Base-by-base conservation (phyloP, 2,329 filamentous ascomycete species). In the Talaromyces atroroseus region DNA sequence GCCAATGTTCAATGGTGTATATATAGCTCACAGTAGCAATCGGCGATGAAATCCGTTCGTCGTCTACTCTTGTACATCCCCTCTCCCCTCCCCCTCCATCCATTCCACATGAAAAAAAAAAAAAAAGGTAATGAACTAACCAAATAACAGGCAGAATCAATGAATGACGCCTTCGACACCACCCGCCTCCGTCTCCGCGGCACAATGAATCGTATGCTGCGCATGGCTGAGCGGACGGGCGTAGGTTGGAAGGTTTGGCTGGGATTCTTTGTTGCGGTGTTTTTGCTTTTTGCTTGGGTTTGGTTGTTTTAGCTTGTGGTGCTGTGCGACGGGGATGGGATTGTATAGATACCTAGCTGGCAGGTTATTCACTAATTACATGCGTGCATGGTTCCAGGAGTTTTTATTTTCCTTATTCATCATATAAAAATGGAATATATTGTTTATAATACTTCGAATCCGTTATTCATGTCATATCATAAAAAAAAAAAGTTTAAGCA, bases 181-280 rank as follows among this genome's bases (percentile, higher is more conserved):
- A 95, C 92, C 53, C 80, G 92, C 34, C 76, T 91, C 52, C 83
- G 89, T 61, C 78, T 99, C 60, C 83, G 86, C 46, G 91, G 92
- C 54, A 97, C 95, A 18, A 97, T 99, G 94, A 96, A 90, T 70
- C 81, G 92, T 58, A 99, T 99, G 94, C 76, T 97, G 62, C 71
- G 92, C 54, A 99, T 99, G 94, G 94, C 94, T 4, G 84, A 97
- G 76, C 82, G 85, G 66, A 95, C 92, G 2, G 94, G 94, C n/a
- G 87, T 99, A 10, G 87, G 91, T 66, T 99, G 94, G 94, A 92
- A 84, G 74, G 88, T 92, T 57, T 99, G 94, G 94, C 72, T 96
- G 52, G 80, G 78, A 45, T 99, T 99, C 75, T 96, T 99, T 71
- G 80, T 84, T 5, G 88, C 86, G 36, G 89, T 97, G 18, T 83